Evolutionary conservation across 225 moss, liverwort and hornwort genomes (phyloP), one percentile per base, ranked within the genome.

Genomic region (Marchantia paleacea): DNA sequence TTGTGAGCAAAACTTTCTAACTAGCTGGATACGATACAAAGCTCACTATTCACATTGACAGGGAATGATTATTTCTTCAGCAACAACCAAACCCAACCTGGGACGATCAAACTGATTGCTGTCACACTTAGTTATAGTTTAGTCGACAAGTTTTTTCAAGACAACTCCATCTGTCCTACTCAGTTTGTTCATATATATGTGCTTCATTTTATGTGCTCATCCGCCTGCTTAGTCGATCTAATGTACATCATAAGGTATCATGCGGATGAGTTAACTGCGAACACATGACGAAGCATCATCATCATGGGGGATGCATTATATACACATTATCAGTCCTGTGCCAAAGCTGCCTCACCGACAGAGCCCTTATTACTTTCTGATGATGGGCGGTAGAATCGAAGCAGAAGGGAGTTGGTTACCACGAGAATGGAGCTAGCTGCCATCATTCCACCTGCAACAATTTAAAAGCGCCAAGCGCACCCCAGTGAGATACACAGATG

Each of bases 361-460:
- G 73, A 77, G 28, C 64, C 26, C 61, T 82, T 72, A 52, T 28
- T 69, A 52, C 77, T 25, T 12, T 78, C 22, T 54, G 69, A 67
- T 6, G 84, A 80, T 69, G 86, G 86, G 5, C 57, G 83, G 78
- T 94, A 91, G 66, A 92, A 84, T 52, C 97, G 94, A 67, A 97
- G 73, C 75, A 97, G 65, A 19, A 97, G 79, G 52, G 94, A 97
- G 72, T 97, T 94, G 12, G 92, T 84, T 65, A 97, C 92, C 28
- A 97, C 97, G 24, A 93, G 80, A 58, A 97, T 89, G 77, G 94
- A 94, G 78, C 97, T 97, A 77, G 82, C 83, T 51, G 97, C 97
- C 97, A 94, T 97, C 97, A 97, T 93, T 67, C 92, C 97, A 39
- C 93, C 94, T 49, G 89, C 87, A 79, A 39, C 77, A 82, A 57